Evolutionary conservation across 768 basidiomycete genomes (phyloP).

Genomic region (Hypsizygus marmoreus): DNA sequence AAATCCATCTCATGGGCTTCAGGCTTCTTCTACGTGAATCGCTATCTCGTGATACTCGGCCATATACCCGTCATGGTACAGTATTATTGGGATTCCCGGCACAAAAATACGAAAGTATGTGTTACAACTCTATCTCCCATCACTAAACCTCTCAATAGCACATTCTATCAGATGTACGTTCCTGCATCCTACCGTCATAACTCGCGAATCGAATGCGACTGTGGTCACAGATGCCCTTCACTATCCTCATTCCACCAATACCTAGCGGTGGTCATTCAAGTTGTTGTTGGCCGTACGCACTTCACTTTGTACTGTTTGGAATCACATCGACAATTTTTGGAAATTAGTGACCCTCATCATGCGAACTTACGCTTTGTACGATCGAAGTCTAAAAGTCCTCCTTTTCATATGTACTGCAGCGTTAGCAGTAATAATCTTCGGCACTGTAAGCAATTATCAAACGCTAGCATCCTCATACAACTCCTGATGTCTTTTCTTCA

Average conservation of each 20-base stretch:
- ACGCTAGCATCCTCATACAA: too few species aligned
- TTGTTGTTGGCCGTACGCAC: conserved; percentile 40
- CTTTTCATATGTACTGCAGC: conserved; percentile 24
- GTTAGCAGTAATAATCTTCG: conserved; percentile 27
- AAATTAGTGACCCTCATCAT: conserved; percentile 34
- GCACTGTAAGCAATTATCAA: conserved; percentile 29
- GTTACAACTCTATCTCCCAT: not conserved
- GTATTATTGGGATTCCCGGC: conserved; percentile 31
- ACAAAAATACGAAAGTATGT: conserved; percentile 27
- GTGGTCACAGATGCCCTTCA: conserved; percentile 28
- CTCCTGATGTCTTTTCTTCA: conserved; percentile 3
- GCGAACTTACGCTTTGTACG: conserved; percentile 44
- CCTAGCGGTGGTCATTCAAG: conserved; percentile 34
- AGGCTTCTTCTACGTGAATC: conserved; percentile 45
- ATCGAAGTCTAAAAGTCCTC: conserved; percentile 28
- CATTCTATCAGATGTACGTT: conserved; percentile 7
- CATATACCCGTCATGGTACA: conserved; percentile 38
- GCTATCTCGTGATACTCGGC: conserved; percentile 41
- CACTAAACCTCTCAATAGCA: not conserved
- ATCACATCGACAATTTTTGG: not conserved
- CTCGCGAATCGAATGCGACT: too few species aligned
- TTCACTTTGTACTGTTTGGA: too few species aligned
- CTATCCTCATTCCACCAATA: conserved; percentile 31
- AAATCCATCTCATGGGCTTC: conserved; percentile 32
- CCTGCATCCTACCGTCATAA: too few species aligned